Conservation (phyloP, 176 grass and related monocot genomes). For the Secale cereale region DNA sequence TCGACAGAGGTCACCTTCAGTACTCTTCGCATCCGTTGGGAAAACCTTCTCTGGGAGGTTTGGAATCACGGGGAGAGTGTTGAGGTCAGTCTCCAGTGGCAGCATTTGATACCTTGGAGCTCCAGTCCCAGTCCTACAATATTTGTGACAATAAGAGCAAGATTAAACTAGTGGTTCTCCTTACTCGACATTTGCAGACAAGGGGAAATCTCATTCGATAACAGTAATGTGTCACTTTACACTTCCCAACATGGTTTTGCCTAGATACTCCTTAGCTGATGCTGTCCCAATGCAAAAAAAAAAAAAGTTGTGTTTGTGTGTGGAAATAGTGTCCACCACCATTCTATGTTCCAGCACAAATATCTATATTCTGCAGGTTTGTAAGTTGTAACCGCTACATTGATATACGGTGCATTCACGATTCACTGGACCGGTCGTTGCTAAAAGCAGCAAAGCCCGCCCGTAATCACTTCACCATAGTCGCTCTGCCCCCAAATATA, state of each 20-base stretch:
- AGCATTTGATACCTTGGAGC: conserved; percentile 98
- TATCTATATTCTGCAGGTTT: not conserved
- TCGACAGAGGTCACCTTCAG: conserved; percentile 56
- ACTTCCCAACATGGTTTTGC: not conserved
- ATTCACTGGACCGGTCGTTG: not conserved
- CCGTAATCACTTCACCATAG: not conserved
- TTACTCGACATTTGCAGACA: not conserved
- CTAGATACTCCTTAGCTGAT: not conserved
- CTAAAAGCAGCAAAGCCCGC: not conserved
- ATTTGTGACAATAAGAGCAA: not conserved
- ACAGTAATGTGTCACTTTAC: not conserved
- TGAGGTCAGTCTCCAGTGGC: conserved; percentile 92
- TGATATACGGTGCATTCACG: not conserved
- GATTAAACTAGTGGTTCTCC: conserved; percentile 11
- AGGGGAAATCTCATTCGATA: not conserved
- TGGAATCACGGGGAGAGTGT: conserved; percentile 66
- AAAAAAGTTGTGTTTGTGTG: not conserved
- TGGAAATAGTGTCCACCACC: not conserved
- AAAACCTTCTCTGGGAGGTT: conserved; percentile 73
- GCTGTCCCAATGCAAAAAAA: not conserved
- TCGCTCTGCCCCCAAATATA: not conserved
- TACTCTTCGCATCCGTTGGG: conserved; percentile 51
- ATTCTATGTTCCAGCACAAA: not conserved
- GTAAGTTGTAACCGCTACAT: not conserved
- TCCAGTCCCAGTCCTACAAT: conserved; percentile 65